Percentiles rank a stretch among this genome's conserved stretches.
phyloP scores from a whole-genome alignment of 768 basidiomycete species.

The Panellus pusillus region DNA sequence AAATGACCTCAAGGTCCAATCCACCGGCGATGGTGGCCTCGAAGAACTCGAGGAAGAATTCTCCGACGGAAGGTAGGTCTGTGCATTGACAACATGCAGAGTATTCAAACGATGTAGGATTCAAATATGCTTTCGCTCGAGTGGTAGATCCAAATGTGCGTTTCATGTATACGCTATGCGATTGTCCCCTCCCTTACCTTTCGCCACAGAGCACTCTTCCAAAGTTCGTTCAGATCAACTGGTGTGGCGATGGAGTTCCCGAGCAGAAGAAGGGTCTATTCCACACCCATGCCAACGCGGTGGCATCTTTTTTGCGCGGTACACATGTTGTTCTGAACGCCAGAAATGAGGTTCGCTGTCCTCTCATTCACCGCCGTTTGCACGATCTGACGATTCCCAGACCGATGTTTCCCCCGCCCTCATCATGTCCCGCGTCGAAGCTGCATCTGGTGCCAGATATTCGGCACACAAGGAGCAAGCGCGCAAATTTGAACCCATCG shows the following conservation, averaged over 20 bases:
- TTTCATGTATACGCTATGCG: conserved; percentile 1
- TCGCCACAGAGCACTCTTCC: conserved; percentile 66
- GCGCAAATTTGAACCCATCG: conserved; percentile 74
- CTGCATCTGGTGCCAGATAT: conserved; percentile 89
- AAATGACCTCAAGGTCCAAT: conserved; percentile 87
- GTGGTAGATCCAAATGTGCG: conserved; percentile 85
- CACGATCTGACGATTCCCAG: conserved; percentile 35
- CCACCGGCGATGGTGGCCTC: conserved; percentile 82
- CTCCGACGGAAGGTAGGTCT: conserved; percentile 80
- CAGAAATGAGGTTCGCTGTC: conserved; percentile 69
- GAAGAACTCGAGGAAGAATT: conserved; percentile 94
- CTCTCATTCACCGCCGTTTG: not conserved
- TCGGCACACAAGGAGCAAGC: conserved; percentile 78
- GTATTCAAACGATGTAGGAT: conserved; percentile 54
- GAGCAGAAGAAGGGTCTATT: conserved; percentile 90
- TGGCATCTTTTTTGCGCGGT: conserved; percentile 78
- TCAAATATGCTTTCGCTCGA: conserved; percentile 87
- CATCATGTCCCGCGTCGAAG: conserved; percentile 86
- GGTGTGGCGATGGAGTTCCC: conserved; percentile 98
- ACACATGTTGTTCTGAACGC: conserved; percentile 86
- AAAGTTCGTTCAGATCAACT: conserved; percentile 95
- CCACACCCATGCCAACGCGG: conserved; percentile 80
- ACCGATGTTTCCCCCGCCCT: conserved; percentile 76
- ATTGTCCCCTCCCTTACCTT: conserved; percentile 1
- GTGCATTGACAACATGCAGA: conserved; percentile 9